Percentiles rank a stretch among this genome's conserved stretches.
Evolutionary conservation across 371 early-diverging fungal genomes (phyloP).

Genomic region (Chytridiales sp.): DNA sequence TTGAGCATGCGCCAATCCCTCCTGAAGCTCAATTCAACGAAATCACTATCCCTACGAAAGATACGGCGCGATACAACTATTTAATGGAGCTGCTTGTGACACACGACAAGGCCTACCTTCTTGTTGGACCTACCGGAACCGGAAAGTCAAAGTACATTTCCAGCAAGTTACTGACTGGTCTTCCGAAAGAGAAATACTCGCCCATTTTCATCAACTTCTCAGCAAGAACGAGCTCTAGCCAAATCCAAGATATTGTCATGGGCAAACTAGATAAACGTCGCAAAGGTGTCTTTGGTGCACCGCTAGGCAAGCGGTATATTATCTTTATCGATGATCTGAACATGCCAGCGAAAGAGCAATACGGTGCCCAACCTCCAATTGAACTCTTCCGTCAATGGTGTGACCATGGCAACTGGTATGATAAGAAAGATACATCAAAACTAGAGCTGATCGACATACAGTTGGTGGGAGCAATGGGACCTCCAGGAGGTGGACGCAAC

Average conservation of each 20-base stretch:
- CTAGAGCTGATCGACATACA: conserved; percentile 56
- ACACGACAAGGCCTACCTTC: conserved; percentile 46
- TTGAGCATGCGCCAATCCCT: conserved; percentile 43
- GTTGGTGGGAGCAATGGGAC: conserved; percentile 56
- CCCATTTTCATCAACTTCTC: conserved; percentile 58
- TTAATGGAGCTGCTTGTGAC: conserved; percentile 51
- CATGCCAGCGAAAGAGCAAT: conserved; percentile 59
- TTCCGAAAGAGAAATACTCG: conserved; percentile 45
- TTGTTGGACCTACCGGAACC: conserved; percentile 63
- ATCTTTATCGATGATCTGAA: conserved; percentile 62
- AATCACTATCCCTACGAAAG: conserved; percentile 59
- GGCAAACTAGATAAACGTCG: conserved; percentile 57
- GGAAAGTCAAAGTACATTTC: conserved; percentile 62
- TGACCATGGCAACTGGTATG: conserved; percentile 65
- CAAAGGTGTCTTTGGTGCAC: conserved; percentile 58
- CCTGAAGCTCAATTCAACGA: conserved; percentile 54
- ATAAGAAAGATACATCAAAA: conserved; percentile 54
- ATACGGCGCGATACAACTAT: conserved; percentile 56
- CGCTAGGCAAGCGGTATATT: conserved; percentile 47
- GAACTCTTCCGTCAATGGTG: conserved; percentile 58
- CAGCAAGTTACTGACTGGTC: conserved; percentile 51
- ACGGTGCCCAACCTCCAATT: conserved; percentile 62
- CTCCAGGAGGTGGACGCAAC: conserved; percentile 56
- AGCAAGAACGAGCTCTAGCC: conserved; percentile 51
- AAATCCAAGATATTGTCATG: conserved; percentile 60